A percentile compares a stretch with the other conserved stretches of the same genome.
phyloP scores from a whole-genome alignment of 2,329 filamentous ascomycete genomes.

The Talaromyces islandicus region DNA sequence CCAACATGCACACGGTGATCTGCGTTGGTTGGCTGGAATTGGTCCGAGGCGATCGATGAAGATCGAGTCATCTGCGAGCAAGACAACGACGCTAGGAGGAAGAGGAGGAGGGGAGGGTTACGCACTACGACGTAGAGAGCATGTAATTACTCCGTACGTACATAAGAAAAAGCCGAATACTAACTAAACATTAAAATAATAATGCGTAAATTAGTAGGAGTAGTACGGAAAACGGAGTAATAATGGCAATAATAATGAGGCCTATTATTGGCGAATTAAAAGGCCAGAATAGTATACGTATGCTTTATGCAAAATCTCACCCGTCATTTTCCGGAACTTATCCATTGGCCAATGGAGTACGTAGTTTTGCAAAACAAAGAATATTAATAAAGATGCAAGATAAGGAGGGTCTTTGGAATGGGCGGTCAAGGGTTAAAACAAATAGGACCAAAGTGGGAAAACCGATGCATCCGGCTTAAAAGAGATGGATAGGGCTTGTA shows the following conservation, averaged over 20 bases:
- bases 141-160: neutral
- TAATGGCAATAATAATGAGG: too few relatives aligned
- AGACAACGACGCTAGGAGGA: neutral
- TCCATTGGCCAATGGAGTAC: neutral
- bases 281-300: neutral
- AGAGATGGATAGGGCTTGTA: neutral
- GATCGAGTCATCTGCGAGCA: neutral
- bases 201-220: too few relatives aligned
- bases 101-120: neutral
- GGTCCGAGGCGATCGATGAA: neutral
- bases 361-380: neutral
- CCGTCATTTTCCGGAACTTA: neutral
- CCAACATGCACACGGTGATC: neutral
- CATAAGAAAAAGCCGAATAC: too few relatives aligned
- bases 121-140: neutral
- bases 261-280: neutral
- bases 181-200: too few relatives aligned
- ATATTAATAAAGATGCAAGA: neutral
- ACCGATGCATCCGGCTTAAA: neutral
- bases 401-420: neutral
- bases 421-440: neutral
- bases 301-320: neutral
- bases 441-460: neutral
- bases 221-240: too few relatives aligned
- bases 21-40: neutral